Conservation (phyloP, 2,329 filamentous ascomycete genomes). For the Claviceps paspali region DNA sequence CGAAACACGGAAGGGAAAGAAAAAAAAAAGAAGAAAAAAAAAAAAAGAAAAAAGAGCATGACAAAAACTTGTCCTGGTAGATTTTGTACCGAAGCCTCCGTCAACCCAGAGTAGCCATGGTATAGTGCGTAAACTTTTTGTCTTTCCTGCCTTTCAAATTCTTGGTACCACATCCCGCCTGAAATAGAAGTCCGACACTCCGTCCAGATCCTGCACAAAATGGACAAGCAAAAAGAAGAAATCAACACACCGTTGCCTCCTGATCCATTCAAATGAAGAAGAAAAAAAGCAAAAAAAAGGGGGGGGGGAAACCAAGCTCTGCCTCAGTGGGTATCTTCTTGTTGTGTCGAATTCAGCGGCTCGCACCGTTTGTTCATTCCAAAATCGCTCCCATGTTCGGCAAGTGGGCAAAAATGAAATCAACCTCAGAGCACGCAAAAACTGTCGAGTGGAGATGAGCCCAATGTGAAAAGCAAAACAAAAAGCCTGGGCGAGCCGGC, state of each 20-base stretch:
- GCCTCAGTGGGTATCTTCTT: conserved; percentile 12
- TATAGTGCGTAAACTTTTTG: conserved; percentile 23
- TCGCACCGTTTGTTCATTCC: conserved; percentile 30
- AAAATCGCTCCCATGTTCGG: conserved; percentile 18
- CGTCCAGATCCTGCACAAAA: conserved; percentile 15
- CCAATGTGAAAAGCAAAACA: too few species aligned
- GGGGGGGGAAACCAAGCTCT: conserved; percentile 26
- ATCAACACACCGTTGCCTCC: conserved; percentile 16
- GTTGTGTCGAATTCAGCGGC: conserved; percentile 28
- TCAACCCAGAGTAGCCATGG: conserved; percentile 21
- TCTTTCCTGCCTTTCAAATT: conserved; percentile 21
- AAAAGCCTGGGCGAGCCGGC: too few species aligned
- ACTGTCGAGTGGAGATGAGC: conserved; percentile 10
- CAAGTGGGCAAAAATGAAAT: conserved; percentile 11
- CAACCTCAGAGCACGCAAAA: conserved; percentile 13
- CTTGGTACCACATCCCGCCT: conserved; percentile 18
- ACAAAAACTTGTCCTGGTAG: conserved; percentile 15
- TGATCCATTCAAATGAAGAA: conserved; percentile 18
- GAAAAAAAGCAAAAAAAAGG: conserved; percentile 9
- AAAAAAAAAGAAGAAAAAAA: background rate
- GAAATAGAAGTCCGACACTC: conserved; percentile 24
- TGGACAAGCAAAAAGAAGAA: conserved; percentile 9
- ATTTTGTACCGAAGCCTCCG: conserved; percentile 15
- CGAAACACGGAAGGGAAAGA: background rate
- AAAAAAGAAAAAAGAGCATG: conserved; percentile 7